Conservation (phyloP, 2,329 filamentous ascomycete species). For the Sclerotinia spermophila region DNA sequence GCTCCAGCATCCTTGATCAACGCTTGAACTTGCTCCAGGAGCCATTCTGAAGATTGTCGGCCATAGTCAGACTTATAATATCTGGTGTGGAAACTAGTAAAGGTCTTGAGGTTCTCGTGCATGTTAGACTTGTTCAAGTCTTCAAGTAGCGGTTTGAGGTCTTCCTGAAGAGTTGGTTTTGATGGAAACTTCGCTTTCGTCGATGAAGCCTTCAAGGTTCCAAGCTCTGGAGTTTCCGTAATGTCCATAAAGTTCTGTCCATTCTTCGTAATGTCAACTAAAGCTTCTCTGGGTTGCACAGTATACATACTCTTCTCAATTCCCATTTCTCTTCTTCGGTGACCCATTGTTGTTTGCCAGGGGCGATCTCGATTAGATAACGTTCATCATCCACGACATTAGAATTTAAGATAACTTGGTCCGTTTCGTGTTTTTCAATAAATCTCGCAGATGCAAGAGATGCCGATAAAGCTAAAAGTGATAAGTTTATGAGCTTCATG, state of each 20-base stretch:
- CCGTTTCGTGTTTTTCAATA: conserved; percentile 49
- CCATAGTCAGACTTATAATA: conserved; percentile 80
- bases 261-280: conserved; percentile 51
- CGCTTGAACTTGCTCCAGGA: conserved; percentile 68
- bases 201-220: conserved; percentile 41
- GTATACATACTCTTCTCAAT: conserved; percentile 65
- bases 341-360: conserved; percentile 79
- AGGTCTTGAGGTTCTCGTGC: conserved; percentile 70
- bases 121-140: conserved; percentile 73
- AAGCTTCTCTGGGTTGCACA: not conserved
- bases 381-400: conserved; percentile 44
- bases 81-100: conserved; percentile 76
- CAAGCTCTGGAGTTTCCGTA: conserved; percentile 68
- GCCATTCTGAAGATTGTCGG: conserved; percentile 81
- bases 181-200: conserved; percentile 60
- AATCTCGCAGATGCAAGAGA: conserved; percentile 53
- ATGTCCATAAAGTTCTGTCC: conserved; percentile 94
- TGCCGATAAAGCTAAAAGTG: conserved; percentile 53
- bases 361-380: conserved; percentile 80
- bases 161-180: conserved; percentile 60
- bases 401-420: conserved; percentile 48
- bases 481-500: conserved; percentile 51
- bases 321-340: conserved; percentile 96
- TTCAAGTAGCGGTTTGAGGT: conserved; percentile 63
- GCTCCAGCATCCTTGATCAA: conserved; percentile 71